Conservation (phyloP, 1,139 yeast species). For the Sugiyamaella castrensis region DNA sequence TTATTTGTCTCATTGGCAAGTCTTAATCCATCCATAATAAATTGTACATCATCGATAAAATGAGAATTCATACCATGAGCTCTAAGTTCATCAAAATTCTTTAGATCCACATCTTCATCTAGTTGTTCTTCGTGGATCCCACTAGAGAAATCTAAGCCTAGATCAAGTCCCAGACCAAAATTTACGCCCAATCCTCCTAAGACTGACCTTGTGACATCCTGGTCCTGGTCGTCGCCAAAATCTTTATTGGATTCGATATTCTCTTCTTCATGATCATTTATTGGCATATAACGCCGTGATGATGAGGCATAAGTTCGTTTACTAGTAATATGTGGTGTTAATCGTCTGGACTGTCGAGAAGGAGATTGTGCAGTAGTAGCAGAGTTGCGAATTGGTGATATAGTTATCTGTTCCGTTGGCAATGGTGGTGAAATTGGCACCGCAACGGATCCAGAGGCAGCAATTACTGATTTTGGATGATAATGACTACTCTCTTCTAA, state of each 20-base stretch:
- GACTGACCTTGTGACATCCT: too few relatives aligned
- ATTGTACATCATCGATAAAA: conserved; percentile 38
- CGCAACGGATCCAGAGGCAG: too few relatives aligned
- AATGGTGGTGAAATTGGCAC: too few relatives aligned
- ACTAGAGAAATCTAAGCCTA: too few relatives aligned
- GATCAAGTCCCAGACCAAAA: too few relatives aligned
- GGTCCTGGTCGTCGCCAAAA: too few relatives aligned
- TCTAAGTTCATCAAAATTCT: conserved; percentile 36
- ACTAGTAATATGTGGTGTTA: conserved; percentile 2
- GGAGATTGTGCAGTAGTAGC: neutral
- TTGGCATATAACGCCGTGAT: conserved; percentile 6
- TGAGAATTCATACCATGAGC: conserved; percentile 40
- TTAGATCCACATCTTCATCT: conserved; percentile 11
- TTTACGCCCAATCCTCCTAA: too few relatives aligned
- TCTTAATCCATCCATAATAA: conserved; percentile 40
- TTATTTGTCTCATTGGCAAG: conserved; percentile 17
- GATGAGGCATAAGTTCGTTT: conserved; percentile 4
- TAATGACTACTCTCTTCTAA: too few relatives aligned
- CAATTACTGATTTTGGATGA: too few relatives aligned
- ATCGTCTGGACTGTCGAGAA: conserved; percentile 1
- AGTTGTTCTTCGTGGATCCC: neutral
- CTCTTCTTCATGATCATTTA: neutral
- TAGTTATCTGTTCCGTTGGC: too few relatives aligned
- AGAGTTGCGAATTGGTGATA: too few relatives aligned
- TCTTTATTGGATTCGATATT: too few relatives aligned